Evolutionary conservation across 805 yeast species (phyloP), one percentile per base, ranked within the genome.

Genomic region (Sugiyamaella smithiae): DNA sequence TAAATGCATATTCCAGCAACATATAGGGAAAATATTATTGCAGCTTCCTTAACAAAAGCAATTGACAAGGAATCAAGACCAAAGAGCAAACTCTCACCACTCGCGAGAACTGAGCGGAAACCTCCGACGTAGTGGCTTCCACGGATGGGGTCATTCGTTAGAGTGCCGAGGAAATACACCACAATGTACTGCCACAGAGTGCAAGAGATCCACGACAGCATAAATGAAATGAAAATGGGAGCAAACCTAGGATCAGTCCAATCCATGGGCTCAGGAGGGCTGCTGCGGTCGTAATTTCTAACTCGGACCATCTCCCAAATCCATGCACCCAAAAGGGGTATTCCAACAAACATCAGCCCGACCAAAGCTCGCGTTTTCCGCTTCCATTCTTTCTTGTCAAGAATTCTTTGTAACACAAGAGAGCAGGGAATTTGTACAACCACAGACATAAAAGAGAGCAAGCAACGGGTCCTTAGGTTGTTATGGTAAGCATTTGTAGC

Each of bases 11-110:
- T 40, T 9, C 43, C 43, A 22, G 43, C 7, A 22, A 25, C 25
- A 40, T 40, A 40, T 8, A 40, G 20, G n/a, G 35, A 17, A 40
- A 40, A 40, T n/a, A 40, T 40, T n/a, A 40, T 40, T 22, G 17
- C 35, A 7, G 43, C 43, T 22, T 22, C 35, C 33, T 40, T 40
- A 22, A 22, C 17, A 40, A 19, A 40, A 8, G 43, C 33, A 17
- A 40, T 25, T 7, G 43, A 40, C 14, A 40, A 17, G 7, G 20
- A 14, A 33, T 33, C 38, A 14, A 33, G 20, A 33, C 38, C 38
- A n/a, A 33, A 33, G 14, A 33, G 20, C 20, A 33, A 26, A 26
- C 29, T 26, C 11, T 26, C 29, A 26, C 29, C 29, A 11, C 29
- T 26, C 11, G 29, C 29, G 29, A 26, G 29, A 11, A 26, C 29